Base-by-base conservation (phyloP, 805 yeast genomes). In the Schwanniomyces polymorphus region DNA sequence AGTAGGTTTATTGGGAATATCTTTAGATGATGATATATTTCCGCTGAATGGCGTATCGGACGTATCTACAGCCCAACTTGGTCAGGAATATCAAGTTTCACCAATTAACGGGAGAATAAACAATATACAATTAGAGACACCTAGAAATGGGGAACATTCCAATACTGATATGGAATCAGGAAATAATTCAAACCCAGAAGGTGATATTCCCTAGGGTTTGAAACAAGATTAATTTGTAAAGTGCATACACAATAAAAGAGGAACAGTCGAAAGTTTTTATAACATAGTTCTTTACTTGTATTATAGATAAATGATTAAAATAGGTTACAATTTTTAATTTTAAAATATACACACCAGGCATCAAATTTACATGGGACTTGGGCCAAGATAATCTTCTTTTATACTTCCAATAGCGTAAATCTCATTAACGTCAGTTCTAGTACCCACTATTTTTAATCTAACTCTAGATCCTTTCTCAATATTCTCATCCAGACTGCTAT, bases 391-490 rank as follows among this genome's bases (percentile, higher is more conserved):
- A 74, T 94, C 99, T 72, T 94, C 99, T 68, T 92, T 94, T 61
- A 94, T 92, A 68, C 96, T 88, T 42, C 99, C 99, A 64, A 94
- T 94, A 41, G 98, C 99, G 65, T 90, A 89, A 65, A 94, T 92
- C 59, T 94, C 92, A 61, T 96, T 94, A 11, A 94, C 99, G 70
- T 95, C 98, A 11, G 97, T 88, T 64, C 97, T 81, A 26, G 97
- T 94, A 70, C 98, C 99, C 45, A 92, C 97, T 40, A 94, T 90
- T 74, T 94, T 94, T 57, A 94, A 84, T 65, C 99, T 81, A 28
- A 94, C 94, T 56, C 92, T 83, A 45, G 96, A 85, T 34, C 97
- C 97, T 67, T 92, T 92, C 63, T 89, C 96, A 40, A 94, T 90
- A 52, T 89, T 85, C 72, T 92, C 98, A 58, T 94, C 99, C 18